Conservation (phyloP, 208 protist species). For the Leishmania guyanensis region DNA sequence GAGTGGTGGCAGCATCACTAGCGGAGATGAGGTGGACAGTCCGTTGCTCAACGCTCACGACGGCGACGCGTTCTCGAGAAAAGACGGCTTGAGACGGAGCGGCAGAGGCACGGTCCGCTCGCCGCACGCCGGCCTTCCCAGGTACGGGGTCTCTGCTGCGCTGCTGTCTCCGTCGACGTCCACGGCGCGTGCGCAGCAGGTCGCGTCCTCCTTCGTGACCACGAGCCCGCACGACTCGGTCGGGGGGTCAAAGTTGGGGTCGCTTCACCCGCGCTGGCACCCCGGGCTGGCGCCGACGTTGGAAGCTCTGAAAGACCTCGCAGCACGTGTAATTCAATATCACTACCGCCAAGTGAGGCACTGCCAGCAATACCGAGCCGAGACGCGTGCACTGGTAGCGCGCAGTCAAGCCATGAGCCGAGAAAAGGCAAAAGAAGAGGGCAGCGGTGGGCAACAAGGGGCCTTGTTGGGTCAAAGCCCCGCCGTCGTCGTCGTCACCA, state of each 20-base stretch:
- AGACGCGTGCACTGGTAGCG: slow-evolving; percentile 28
- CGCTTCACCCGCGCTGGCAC: slow-evolving; percentile 12
- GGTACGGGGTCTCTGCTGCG: background rate
- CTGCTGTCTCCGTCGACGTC: background rate
- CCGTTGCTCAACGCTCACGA: background rate
- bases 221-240: background rate
- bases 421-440: background rate
- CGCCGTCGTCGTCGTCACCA: background rate
- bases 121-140: background rate
- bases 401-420: slow-evolving; percentile 15
- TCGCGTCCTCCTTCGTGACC: background rate
- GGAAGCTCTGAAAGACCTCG: slow-evolving; percentile 39
- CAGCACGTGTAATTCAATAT: slow-evolving; percentile 72
- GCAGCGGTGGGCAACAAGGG: background rate
- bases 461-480: background rate
- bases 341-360: slow-evolving; percentile 40
- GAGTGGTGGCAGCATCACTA: slow-evolving; percentile 3
- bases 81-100: background rate
- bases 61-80: background rate
- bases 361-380: slow-evolving; percentile 35
- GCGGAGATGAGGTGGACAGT: background rate
- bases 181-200: background rate
- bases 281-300: slow-evolving; percentile 19
- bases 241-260: background rate
- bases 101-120: background rate